Evolutionary conservation across 1,284 basidiomycete genomes (phyloP).

Genomic region (Ganoderma lucidum): DNA sequence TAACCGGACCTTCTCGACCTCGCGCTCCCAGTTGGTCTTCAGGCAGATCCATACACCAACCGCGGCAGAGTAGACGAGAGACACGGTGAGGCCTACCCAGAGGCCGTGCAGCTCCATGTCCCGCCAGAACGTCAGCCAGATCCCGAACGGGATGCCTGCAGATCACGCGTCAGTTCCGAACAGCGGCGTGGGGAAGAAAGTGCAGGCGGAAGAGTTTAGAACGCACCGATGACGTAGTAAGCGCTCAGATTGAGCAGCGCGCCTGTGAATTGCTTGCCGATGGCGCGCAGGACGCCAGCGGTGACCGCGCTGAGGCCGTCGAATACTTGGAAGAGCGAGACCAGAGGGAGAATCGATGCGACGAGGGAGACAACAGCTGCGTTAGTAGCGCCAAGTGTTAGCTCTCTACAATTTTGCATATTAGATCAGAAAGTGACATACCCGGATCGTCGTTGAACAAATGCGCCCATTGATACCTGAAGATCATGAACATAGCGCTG

Average conservation of each 20-base stretch:
- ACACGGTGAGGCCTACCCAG: slow-evolving; percentile 73
- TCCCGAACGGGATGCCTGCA: slow-evolving; percentile 66
- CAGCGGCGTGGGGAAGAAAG: neutral
- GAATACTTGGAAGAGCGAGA: slow-evolving; percentile 83
- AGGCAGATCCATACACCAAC: slow-evolving; percentile 60
- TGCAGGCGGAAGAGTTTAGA: neutral
- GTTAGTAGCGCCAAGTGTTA: neutral
- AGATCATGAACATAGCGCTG: slow-evolving; percentile 75
- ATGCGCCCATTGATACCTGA: slow-evolving; percentile 80
- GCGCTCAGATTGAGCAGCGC: slow-evolving; percentile 73
- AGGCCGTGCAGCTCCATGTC: slow-evolving; percentile 63
- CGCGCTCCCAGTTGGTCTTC: slow-evolving; percentile 67
- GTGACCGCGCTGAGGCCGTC: slow-evolving; percentile 78
- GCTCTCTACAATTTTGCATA: neutral
- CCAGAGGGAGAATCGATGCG: slow-evolving; percentile 76
- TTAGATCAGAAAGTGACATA: slow-evolving; percentile 31
- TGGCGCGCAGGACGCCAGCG: slow-evolving; percentile 79
- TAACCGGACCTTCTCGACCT: slow-evolving; percentile 64
- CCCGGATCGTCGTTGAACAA: slow-evolving; percentile 87
- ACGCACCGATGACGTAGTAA: slow-evolving; percentile 67
- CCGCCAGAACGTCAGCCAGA: slow-evolving; percentile 67
- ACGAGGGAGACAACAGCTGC: slow-evolving; percentile 71
- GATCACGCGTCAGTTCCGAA: neutral
- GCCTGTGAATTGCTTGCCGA: slow-evolving; percentile 78
- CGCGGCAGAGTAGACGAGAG: slow-evolving; percentile 60